These are phyloP conservation scores for Malassezia restricta DNA, from an alignment of 1,284 basidiomycete genomes.

Conservation along the genomic window DNA sequence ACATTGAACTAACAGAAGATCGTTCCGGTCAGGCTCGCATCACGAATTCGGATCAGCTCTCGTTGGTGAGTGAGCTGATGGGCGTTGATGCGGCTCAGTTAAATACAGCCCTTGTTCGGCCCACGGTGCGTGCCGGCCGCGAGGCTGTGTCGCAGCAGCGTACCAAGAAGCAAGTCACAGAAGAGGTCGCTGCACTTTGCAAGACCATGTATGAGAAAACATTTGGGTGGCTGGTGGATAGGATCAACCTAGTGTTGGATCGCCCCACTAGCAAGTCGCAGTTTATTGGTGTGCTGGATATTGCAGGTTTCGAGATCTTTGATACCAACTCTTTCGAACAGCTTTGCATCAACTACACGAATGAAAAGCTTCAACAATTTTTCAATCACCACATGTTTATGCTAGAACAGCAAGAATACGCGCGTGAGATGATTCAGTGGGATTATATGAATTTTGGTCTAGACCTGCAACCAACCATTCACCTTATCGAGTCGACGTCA, in stretches of 20 bases:
- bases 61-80: conserved; percentile 82
- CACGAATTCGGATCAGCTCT: conserved; percentile 48
- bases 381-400: conserved; percentile 99
- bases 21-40: conserved; percentile 79
- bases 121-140: conserved; percentile 80
- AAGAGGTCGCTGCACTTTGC: conserved; percentile 81
- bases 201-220: conserved; percentile 97
- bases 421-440: conserved; percentile 93
- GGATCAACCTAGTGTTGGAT: conserved; percentile 87
- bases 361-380: conserved; percentile 50
- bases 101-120: conserved; percentile 55
- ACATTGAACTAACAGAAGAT: conserved; percentile 70
- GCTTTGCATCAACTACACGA: conserved; percentile 96
- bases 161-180: conserved; percentile 78
- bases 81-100: conserved; percentile 84
- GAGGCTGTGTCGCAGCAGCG: conserved; percentile 94
- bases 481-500: conserved; percentile 69
- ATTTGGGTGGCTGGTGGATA: conserved; percentile 82
- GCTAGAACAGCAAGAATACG: conserved; percentile 96
- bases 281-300: conserved; percentile 97
- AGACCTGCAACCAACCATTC: conserved; percentile 94
- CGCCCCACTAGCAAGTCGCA: conserved; percentile 76
- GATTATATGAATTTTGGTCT: conserved; percentile 97
- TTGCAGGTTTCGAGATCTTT: conserved; percentile 93
- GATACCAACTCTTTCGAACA: conserved; percentile 67